A percentile compares a stretch with the other conserved stretches of the same genome.
These are phyloP conservation scores for Coemansia sp. DNA, from an alignment of 192 early-diverging fungal species.

Conservation along the genomic window DNA sequence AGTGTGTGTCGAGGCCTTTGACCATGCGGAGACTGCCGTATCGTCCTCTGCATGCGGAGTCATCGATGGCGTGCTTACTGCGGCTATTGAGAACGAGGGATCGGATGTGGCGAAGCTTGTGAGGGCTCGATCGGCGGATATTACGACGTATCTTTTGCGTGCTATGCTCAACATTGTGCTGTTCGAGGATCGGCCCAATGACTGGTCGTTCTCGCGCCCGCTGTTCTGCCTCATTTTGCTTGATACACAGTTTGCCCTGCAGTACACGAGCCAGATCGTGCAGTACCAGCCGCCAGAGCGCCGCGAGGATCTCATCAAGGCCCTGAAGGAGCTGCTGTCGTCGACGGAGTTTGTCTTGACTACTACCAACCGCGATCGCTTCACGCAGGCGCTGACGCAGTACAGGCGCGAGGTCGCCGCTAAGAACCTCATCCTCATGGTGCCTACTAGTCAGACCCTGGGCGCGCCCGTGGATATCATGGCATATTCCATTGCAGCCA, in stretches of 20 bases:
- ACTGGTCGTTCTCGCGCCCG: constrained; percentile 82
- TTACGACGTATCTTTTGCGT: constrained; percentile 63
- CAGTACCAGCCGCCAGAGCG: constrained; percentile 52
- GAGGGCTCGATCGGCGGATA: constrained; percentile 52
- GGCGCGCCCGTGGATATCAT: constrained; percentile 44
- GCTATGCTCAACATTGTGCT: constrained; percentile 71
- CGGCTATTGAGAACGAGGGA: constrained; percentile 55
- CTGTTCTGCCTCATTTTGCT: constrained; percentile 76
- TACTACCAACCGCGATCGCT: constrained; percentile 36
- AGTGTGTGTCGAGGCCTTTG: constrained; percentile 70
- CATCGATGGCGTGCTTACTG: constrained; percentile 71
- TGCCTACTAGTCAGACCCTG: constrained; percentile 50
- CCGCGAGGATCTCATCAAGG: constrained; percentile 40
- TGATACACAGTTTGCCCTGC: constrained; percentile 60
- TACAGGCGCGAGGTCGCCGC: constrained; percentile 40
- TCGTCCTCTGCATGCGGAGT: constrained; percentile 66
- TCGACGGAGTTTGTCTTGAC: constrained; percentile 35
- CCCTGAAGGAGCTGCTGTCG: constrained; percentile 41
- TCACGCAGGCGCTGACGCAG: constrained; percentile 43
- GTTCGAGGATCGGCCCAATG: constrained; percentile 77
- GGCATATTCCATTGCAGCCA: not conserved
- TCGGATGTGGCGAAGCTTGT: constrained; percentile 18
- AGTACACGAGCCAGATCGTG: constrained; percentile 42
- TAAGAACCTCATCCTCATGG: constrained; percentile 53
- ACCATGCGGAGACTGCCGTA: constrained; percentile 56